phyloP scores from a whole-genome alignment of 1,284 basidiomycete genomes.

The Ceratorhiza oryzae-sativae region DNA sequence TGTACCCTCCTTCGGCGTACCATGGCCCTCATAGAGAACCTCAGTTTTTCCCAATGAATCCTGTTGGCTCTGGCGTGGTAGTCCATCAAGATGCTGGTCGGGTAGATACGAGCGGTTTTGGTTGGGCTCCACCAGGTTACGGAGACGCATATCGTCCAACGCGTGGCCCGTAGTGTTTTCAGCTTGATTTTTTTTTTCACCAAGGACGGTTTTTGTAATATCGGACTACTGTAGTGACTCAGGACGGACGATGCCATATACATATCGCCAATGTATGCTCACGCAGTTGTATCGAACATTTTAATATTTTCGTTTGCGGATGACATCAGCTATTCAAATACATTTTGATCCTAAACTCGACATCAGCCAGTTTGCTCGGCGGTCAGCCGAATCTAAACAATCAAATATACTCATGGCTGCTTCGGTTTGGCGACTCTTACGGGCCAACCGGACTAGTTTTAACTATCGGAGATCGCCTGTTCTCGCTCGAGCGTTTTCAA shows the following conservation, averaged over 20 bases:
- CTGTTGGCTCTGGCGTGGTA: conserved; percentile 9
- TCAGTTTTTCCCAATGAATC: not conserved
- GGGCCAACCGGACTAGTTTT: not conserved
- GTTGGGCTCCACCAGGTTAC: conserved; percentile 10
- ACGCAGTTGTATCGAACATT: not conserved
- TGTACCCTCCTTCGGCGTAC: conserved; percentile 30
- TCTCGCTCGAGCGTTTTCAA: not conserved
- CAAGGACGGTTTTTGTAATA: not conserved
- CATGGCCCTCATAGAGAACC: conserved; percentile 4
- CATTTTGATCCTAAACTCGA: not conserved
- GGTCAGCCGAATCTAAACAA: not conserved
- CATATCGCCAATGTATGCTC: not conserved
- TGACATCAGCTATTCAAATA: conserved; percentile 27
- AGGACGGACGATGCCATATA: not conserved
- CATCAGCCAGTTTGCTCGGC: not conserved
- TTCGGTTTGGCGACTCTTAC: too few relatives aligned
- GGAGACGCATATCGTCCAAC: not conserved
- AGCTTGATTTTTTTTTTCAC: not conserved
- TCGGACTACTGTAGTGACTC: not conserved
- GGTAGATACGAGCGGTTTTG: not conserved
- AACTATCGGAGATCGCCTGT: too few relatives aligned
- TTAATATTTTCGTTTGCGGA: not conserved
- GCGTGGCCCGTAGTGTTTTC: not conserved
- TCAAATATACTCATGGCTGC: too few relatives aligned
- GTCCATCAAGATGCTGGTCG: conserved; percentile 34